Evolutionary conservation across 2,329 filamentous ascomycete species (phyloP).

Genomic region (Penicillium sp.): DNA sequence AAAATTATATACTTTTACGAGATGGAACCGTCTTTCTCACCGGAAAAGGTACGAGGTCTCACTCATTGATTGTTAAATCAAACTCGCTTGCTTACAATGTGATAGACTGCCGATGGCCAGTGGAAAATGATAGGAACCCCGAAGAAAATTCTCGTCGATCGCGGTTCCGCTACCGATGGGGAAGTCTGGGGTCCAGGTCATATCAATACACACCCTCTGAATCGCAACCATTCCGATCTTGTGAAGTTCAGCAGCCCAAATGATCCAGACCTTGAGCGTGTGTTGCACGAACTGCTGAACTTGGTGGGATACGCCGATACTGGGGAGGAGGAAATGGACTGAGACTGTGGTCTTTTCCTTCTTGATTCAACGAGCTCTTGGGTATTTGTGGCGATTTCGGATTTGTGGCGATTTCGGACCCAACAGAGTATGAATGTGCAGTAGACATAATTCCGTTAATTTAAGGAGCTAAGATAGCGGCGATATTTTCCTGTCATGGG

Average conservation of each 20-base stretch:
- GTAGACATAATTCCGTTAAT: background rate
- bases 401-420: too few species aligned
- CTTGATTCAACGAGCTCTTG: too few species aligned
- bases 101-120: background rate
- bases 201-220: background rate
- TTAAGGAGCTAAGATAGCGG: background rate
- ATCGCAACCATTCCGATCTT: slow-evolving; percentile 6
- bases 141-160: slow-evolving; percentile 3
- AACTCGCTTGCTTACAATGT: background rate
- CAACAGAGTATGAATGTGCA: background rate
- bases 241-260: slow-evolving; percentile 9
- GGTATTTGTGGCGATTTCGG: background rate
- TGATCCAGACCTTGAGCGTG: slow-evolving; percentile 3
- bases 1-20: slow-evolving; percentile 8
- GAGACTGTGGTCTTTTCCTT: background rate
- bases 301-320: background rate
- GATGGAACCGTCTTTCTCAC: slow-evolving; percentile 4
- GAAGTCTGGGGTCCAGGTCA: background rate
- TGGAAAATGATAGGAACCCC: slow-evolving; percentile 5
- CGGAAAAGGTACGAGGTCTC: background rate
- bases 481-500: background rate
- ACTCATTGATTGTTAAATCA: background rate
- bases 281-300: background rate
- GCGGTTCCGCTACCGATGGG: slow-evolving; percentile 4
- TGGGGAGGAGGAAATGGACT: background rate